These are phyloP conservation scores for Chenopodium suecicum DNA, from an alignment of 148 eudicot genomes.

Conservation along the genomic window DNA sequence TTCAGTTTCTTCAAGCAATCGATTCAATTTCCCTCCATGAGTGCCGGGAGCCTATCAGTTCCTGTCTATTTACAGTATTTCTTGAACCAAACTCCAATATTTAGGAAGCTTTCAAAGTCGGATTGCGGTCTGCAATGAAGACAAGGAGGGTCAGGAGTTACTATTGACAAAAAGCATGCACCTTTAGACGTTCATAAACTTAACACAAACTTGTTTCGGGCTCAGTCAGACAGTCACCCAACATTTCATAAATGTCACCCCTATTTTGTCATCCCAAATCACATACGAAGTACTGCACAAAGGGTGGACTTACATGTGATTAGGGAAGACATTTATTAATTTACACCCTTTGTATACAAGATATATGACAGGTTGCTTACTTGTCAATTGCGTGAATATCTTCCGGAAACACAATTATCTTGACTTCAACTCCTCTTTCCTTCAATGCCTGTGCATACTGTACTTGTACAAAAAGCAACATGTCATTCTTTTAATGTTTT, in stretches of 20 bases:
- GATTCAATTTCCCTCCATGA: neutral
- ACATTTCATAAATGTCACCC: neutral
- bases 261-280: neutral
- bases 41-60: neutral
- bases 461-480: constrained; percentile 13
- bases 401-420: constrained; percentile 74
- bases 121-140: constrained; percentile 76
- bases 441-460: constrained; percentile 82
- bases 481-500: neutral
- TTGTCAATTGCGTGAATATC: constrained; percentile 68
- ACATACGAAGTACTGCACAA: neutral
- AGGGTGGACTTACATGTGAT: neutral
- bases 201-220: neutral
- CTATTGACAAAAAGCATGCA: neutral
- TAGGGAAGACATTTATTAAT: neutral
- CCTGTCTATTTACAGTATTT: constrained; percentile 60
- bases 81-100: constrained; percentile 93
- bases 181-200: neutral
- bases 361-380: constrained; percentile 37
- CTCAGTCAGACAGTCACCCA: no score
- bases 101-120: constrained; percentile 85
- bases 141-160: constrained; percentile 7
- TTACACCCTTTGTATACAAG: neutral
- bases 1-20: neutral
- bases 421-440: constrained; percentile 77